Base-by-base conservation (phyloP, 805 yeast genomes). In the Starmerella sp. region DNA sequence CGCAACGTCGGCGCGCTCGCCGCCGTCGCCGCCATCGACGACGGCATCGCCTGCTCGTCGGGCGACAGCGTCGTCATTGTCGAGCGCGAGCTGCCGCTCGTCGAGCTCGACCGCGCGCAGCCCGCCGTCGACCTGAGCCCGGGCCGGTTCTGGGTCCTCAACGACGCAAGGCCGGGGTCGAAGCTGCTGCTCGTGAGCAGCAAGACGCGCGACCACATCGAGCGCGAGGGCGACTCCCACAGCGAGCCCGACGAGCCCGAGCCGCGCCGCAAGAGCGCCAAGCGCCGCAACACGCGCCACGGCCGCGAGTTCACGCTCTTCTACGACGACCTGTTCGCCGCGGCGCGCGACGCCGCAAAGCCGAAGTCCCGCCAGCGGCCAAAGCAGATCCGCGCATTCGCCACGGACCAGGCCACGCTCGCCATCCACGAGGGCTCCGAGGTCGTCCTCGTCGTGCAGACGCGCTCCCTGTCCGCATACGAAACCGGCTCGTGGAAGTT, bases 31-130 rank as follows among this genome's bases (percentile, higher is more conserved):
- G 31, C 54, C 11, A 54, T 58, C 31, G 55, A 51, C 42, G 48
- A 51, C 35, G 61, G 59, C 13, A 22, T 58, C 4, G 61, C 57
- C 3, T 58, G 57, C 37, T 51, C 52, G 5, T 43, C 59, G 11
- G 32, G 34, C 6, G 13, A 15, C 34, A 58, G 61, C 22, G 42
- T 58, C 2, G 35, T 56, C 9, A 47, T 58, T 11, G 59, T 52
- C 4, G 55, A 56, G 36, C 52, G 54, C 17, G 53, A 55, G 35
- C 44, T 57, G 28, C 53, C 59, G 11, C 49, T 57, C 2, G 42
- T 38, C 5, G 58, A 55, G 17, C 4, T 45, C 15, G 46, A 39
- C 13, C 15, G 39, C 11, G 44, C 38, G n/a, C 15, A 14, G 36
- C 48, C 48, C 5, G 41, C 36, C 29, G 7, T 49, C 3, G 53